Evolutionary conservation across 345 rosid species (phyloP).

Genomic region (Pugionium dolabratum): DNA sequence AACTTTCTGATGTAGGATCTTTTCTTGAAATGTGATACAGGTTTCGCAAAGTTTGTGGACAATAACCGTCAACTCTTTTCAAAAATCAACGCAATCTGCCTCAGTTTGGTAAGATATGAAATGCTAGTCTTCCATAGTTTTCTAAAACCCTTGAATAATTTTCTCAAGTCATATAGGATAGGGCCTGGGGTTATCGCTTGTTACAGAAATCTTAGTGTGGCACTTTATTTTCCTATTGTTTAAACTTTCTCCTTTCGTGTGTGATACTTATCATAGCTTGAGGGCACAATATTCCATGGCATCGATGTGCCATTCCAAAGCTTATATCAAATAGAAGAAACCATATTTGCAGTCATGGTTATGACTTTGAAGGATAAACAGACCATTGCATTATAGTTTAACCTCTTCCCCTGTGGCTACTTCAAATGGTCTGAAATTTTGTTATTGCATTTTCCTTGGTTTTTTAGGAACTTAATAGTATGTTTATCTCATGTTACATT

Average conservation of each 20-base stretch:
- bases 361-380: constrained; percentile 10
- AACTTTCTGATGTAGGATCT: background rate
- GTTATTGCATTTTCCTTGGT: constrained; percentile 14
- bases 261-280: constrained; percentile 1
- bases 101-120: constrained; percentile 61
- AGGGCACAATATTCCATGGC: constrained; percentile 1
- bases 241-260: background rate
- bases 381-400: background rate
- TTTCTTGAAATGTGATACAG: constrained; percentile 47
- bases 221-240: background rate
- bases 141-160: background rate
- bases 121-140: constrained; percentile 7
- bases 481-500: constrained; percentile 34
- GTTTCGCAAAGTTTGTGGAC: constrained; percentile 68
- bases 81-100: constrained; percentile 63
- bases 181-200: background rate
- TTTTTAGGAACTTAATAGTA: constrained; percentile 11
- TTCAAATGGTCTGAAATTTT: constrained; percentile 10
- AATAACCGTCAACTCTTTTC: constrained; percentile 65
- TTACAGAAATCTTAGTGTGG: constrained; percentile 7
- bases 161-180: background rate
- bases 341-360: background rate
- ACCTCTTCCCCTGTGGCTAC: background rate
- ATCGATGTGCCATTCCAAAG: constrained; percentile 15
- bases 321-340: constrained; percentile 5